Conservation (phyloP, 2,329 filamentous ascomycete genomes). For the Paracorniculantispora psalliotae region DNA sequence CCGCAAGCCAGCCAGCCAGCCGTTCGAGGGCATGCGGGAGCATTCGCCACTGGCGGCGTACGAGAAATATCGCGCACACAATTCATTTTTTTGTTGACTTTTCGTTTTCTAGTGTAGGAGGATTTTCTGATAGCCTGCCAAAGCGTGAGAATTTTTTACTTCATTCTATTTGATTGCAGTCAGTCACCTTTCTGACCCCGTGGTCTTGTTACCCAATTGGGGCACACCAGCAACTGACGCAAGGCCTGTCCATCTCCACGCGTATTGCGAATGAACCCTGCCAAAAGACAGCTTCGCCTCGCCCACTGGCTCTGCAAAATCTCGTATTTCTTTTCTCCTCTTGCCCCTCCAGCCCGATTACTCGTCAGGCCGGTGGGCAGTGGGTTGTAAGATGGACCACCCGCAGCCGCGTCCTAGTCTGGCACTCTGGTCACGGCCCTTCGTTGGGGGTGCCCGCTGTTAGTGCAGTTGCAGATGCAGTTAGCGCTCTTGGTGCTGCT, state of each 20-base stretch:
- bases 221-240: neutral
- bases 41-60: conserved; percentile 8
- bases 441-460: too few species aligned
- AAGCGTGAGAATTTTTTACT: neutral
- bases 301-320: conserved; percentile 2
- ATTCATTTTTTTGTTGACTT: neutral
- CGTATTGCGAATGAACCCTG: neutral
- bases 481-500: neutral
- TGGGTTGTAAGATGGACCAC: neutral
- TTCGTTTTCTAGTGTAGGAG: neutral
- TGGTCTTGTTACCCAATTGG: neutral
- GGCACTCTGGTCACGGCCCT: too few species aligned
- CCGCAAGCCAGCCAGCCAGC: conserved; percentile 4
- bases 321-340: conserved; percentile 10
- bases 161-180: neutral
- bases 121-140: neutral
- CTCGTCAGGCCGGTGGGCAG: neutral
- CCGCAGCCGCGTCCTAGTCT: too few species aligned
- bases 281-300: conserved; percentile 1
- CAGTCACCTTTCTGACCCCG: conserved; percentile 2
- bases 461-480: neutral
- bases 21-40: conserved; percentile 10
- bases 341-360: neutral
- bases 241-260: conserved; percentile 6
- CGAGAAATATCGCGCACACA: conserved; percentile 1